Evolutionary conservation across 768 basidiomycete genomes (phyloP).

Genomic region (Lentinula guzmanii): DNA sequence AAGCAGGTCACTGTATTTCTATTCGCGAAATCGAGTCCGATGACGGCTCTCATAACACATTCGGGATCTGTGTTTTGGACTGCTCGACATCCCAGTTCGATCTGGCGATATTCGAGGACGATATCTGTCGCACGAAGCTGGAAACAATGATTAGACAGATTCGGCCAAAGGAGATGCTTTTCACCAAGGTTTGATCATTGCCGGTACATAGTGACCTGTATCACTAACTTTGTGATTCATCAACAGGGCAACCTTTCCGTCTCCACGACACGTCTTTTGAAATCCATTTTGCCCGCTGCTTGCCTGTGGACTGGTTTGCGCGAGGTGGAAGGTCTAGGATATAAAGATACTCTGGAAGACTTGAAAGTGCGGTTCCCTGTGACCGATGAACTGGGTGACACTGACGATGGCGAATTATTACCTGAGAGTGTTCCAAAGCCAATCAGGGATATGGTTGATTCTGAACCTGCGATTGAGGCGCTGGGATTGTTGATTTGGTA

Average conservation of each 20-base stretch:
- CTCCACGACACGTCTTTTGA: constrained; percentile 75
- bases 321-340: constrained; percentile 75
- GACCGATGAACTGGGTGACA: constrained; percentile 32
- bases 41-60: constrained; percentile 44
- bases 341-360: constrained; percentile 63
- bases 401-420: constrained; percentile 45
- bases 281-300: constrained; percentile 67
- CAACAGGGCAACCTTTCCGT: constrained; percentile 80
- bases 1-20: constrained; percentile 92
- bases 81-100: constrained; percentile 96
- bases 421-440: constrained; percentile 54
- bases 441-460: constrained; percentile 68
- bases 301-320: constrained; percentile 90
- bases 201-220: neutral
- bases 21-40: constrained; percentile 61
- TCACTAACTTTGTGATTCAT: neutral
- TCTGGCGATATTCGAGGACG: constrained; percentile 84
- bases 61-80: constrained; percentile 89
- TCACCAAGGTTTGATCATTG: constrained; percentile 62
- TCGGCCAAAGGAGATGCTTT: constrained; percentile 85
- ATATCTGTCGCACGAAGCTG: constrained; percentile 84
- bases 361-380: constrained; percentile 60
- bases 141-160: constrained; percentile 93
- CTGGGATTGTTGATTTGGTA: constrained; percentile 91
- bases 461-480: constrained; percentile 69